Conservation (phyloP, 2,329 filamentous ascomycete genomes). For the Talaromyces sp. region DNA sequence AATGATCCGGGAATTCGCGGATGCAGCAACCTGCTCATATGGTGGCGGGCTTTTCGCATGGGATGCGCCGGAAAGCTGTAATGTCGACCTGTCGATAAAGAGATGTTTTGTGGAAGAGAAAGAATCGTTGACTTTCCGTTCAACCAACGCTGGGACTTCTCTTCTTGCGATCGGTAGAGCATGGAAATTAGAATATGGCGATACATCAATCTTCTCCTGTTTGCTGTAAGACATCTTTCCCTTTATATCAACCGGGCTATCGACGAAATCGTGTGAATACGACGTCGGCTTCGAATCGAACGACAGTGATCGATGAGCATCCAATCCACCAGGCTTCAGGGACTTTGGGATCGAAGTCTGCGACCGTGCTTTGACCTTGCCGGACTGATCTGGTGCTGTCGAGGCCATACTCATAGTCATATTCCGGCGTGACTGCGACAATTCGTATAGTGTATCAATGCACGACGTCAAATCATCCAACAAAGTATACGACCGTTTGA, state of each 20-base stretch:
- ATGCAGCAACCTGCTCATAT: constrained; percentile 42
- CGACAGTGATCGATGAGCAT: constrained; percentile 24
- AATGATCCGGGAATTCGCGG: constrained; percentile 40
- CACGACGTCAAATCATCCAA: constrained; percentile 59
- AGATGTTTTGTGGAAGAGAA: constrained; percentile 31
- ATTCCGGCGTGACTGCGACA: constrained; percentile 56
- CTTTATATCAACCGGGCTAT: constrained; percentile 38
- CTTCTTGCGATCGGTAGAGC: constrained; percentile 5
- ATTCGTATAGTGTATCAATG: constrained; percentile 62
- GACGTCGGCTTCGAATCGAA: constrained; percentile 31
- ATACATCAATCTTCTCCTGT: constrained; percentile 13
- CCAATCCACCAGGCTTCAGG: constrained; percentile 25
- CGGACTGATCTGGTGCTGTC: constrained; percentile 24
- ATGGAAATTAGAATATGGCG: constrained; percentile 14
- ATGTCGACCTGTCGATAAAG: constrained; percentile 38
- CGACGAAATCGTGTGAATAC: constrained; percentile 20
- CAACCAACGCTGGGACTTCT: constrained; percentile 16
- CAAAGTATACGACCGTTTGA: constrained; percentile 55
- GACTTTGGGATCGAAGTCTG: constrained; percentile 26
- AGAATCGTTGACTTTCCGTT: constrained; percentile 24
- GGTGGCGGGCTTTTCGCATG: constrained; percentile 41
- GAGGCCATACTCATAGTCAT: constrained; percentile 39
- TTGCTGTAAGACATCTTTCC: constrained; percentile 7
- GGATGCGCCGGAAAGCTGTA: constrained; percentile 39
- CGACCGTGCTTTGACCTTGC: constrained; percentile 25